A percentile compares a stretch with the other conserved stretches of the same genome.
Evolutionary conservation across 164 flowering plant genomes (phyloP).

Genomic region (Liriodendron chinense): DNA sequence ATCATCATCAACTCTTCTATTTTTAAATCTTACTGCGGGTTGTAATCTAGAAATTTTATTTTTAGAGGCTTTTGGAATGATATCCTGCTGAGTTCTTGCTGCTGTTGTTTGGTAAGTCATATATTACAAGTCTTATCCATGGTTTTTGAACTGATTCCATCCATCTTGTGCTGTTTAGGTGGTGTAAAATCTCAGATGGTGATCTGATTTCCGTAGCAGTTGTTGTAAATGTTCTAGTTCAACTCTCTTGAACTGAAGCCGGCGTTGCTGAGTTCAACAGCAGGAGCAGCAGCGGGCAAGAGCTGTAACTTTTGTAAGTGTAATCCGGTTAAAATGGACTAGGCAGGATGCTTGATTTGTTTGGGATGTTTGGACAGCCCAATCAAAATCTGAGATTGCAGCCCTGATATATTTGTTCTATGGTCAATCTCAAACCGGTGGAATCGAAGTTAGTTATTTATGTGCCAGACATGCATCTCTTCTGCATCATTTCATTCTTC

Average conservation of each 20-base stretch:
- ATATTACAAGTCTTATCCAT: no score
- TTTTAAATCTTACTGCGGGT: no score
- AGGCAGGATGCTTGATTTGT: background rate
- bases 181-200: background rate
- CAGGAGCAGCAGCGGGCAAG: background rate
- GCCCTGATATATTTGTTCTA: background rate
- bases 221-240: conserved; percentile 1
- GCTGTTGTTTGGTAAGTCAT: no score
- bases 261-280: background rate
- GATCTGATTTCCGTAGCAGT: background rate
- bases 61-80: no score
- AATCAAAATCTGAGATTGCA: conserved; percentile 3
- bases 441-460: background rate
- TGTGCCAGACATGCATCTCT: background rate
- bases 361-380: background rate
- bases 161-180: conserved; percentile 5
- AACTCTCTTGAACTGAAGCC: background rate
- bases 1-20: no score
- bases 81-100: no score
- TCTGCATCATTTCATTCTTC: background rate
- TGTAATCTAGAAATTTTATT: background rate
- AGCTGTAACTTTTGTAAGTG: background rate
- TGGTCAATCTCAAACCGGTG: background rate
- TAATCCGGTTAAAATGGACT: background rate
- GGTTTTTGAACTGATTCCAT: background rate